phyloP scores from a whole-genome alignment of 1,284 basidiomycete genomes.

The Tilletia setariae region DNA sequence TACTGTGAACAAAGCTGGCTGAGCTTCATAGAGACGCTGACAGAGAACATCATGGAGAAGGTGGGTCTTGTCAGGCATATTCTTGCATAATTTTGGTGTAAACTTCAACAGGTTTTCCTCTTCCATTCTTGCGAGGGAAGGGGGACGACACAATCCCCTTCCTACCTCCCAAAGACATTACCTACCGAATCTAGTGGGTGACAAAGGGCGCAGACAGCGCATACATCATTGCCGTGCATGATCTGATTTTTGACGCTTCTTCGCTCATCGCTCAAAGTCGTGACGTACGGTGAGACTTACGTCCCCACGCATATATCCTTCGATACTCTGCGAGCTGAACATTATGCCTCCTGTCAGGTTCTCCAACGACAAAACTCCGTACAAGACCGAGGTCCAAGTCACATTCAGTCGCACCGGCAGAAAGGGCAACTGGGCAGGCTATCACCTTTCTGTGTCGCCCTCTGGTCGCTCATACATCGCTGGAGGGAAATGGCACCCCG shows the following conservation, averaged over 20 bases:
- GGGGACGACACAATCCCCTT: slow-evolving; percentile 17
- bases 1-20: slow-evolving; percentile 18
- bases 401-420: slow-evolving; percentile 16
- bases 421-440: slow-evolving; percentile 15
- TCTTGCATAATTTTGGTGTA: background rate
- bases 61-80: background rate
- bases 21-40: slow-evolving; percentile 15
- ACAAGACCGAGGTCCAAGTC: slow-evolving; percentile 15
- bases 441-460: slow-evolving; percentile 2
- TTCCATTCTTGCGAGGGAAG: background rate
- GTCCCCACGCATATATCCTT: background rate
- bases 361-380: slow-evolving; percentile 15
- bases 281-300: slow-evolving; percentile 1
- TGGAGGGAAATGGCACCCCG: slow-evolving; percentile 16
- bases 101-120: background rate
- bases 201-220: no score
- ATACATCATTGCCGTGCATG: background rate
- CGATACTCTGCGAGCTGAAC: background rate
- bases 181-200: slow-evolving; percentile 18
- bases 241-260: background rate
- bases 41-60: slow-evolving; percentile 14
- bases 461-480: background rate
- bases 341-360: background rate
- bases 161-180: slow-evolving; percentile 16
- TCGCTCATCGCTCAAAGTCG: background rate